Base-by-base conservation (phyloP, 2,329 filamentous ascomycete species). In the Calonectria naviculata region DNA sequence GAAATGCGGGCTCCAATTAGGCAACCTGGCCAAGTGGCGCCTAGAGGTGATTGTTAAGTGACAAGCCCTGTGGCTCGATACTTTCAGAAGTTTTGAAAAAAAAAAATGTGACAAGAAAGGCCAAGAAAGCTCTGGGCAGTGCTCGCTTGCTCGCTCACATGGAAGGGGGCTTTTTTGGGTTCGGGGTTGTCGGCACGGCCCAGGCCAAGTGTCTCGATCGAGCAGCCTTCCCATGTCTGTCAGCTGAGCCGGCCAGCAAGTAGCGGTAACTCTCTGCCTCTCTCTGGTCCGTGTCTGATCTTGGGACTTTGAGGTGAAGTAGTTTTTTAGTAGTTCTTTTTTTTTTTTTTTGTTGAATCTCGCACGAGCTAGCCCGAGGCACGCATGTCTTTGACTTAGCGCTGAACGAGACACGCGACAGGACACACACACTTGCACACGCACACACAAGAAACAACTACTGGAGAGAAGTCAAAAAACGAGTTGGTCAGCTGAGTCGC, bases 11-110 rank as follows among this genome's bases (percentile, higher is more conserved):
- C 34, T 58, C 34, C 31, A 58, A 58, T 58, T 58, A 24, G 19
- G 21, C n/a, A 29, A 7, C 49, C 21, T 24, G 9, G 4, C 28
- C 19, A 15, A 13, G 52, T 38, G 19, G 52, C 52, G 34, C 17
- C 34, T 38, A 13, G 12, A 4, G 31, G 52, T 13, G 12, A 21
- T 24, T 36, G n/a, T 12, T 34, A 54, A 28, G 52, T 9, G 10
- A 34, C 15, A 34, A 56, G 29, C 31, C 52, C 52, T 58, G 52
- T 58, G 36, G 31, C 52, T 38, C 24, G 52, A 58, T 38, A 34
- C 52, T 58, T 58, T 58, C 5, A 58, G 52, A 58, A 58, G 52
- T 38, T n/a, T n/a, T n/a, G n/a, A n/a, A n/a, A n/a, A n/a, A n/a
- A n/a, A n/a, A 31, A 38, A 58, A 58, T 26, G 13, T 38, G 52